Conservation (phyloP, 75 land plant species). For the Pinus tabuliformis region DNA sequence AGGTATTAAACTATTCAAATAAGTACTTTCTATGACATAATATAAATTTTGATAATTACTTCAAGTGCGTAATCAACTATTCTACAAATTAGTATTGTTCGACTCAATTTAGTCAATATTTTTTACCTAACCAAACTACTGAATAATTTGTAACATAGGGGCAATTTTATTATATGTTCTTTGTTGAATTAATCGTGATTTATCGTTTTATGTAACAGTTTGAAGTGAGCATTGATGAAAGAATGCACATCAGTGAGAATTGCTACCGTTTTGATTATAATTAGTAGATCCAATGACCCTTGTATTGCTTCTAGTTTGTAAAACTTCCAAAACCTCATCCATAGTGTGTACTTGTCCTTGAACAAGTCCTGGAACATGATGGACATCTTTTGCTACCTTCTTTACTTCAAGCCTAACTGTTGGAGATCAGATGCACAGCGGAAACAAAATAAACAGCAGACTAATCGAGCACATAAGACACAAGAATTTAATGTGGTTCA, state of each 20-base stretch:
- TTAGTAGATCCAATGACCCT: slow-evolving; percentile 84
- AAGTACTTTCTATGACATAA: too few species aligned
- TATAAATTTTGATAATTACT: neutral
- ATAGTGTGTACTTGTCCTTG: slow-evolving; percentile 76
- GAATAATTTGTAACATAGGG: neutral
- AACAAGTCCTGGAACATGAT: slow-evolving; percentile 84
- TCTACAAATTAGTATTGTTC: too few species aligned
- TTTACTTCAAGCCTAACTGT: slow-evolving; percentile 84
- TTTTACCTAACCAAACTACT: too few species aligned
- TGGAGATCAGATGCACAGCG: too few species aligned
- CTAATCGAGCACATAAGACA: too few species aligned
- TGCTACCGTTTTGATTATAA: slow-evolving; percentile 93
- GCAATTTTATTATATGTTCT: neutral
- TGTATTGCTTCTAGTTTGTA: slow-evolving; percentile 82
- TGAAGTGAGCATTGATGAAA: neutral
- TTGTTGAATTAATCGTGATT: neutral
- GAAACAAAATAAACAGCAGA: too few species aligned
- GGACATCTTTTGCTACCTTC: slow-evolving; percentile 77
- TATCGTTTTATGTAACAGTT: neutral
- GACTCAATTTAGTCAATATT: too few species aligned
- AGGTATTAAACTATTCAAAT: too few species aligned
- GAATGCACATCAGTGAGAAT: slow-evolving; percentile 80
- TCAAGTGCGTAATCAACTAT: neutral
- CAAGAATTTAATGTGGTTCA: too few species aligned
- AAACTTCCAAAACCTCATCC: slow-evolving; percentile 86